Evolutionary conservation across 257 asterid genomes (phyloP).

Genomic region (Penstemon barbatus): DNA sequence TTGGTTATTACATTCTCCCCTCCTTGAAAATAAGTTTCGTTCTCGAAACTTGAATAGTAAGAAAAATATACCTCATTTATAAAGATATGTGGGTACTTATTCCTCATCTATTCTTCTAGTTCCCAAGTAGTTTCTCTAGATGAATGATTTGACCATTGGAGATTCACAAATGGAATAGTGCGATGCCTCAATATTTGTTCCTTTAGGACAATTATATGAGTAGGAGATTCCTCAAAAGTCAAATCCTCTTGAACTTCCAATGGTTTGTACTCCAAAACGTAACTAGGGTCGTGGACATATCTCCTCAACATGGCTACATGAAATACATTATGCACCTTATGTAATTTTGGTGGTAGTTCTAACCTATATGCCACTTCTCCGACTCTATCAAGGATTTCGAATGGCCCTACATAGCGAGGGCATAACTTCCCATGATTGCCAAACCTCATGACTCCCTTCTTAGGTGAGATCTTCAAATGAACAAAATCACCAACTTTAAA

Average conservation of each 20-base stretch:
- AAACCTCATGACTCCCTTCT: not conserved
- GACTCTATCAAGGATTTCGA: not conserved
- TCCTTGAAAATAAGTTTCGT: not conserved
- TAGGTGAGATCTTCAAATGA: not conserved
- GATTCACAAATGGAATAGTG: not conserved
- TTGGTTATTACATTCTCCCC: not conserved
- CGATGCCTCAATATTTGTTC: not conserved
- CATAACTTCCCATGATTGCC: not conserved
- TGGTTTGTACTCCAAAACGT: not conserved
- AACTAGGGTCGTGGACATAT: not conserved
- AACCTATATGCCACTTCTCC: not conserved
- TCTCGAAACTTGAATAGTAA: not conserved
- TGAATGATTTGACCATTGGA: not conserved
- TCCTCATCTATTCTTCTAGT: not conserved
- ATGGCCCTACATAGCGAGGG: not conserved
- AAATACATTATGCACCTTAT: not conserved
- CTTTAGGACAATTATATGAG: not conserved
- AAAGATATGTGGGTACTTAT: not conserved
- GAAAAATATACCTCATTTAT: not conserved
- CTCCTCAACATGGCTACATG: not conserved
- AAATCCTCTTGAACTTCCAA: not conserved
- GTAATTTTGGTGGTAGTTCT: not conserved
- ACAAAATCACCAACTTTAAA: conserved; percentile 8
- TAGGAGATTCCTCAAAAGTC: not conserved
- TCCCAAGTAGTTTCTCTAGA: not conserved